Evolutionary conservation across 75 land plant genomes (phyloP), one percentile per base, ranked within the genome.

Genomic region (Picea glauca): DNA sequence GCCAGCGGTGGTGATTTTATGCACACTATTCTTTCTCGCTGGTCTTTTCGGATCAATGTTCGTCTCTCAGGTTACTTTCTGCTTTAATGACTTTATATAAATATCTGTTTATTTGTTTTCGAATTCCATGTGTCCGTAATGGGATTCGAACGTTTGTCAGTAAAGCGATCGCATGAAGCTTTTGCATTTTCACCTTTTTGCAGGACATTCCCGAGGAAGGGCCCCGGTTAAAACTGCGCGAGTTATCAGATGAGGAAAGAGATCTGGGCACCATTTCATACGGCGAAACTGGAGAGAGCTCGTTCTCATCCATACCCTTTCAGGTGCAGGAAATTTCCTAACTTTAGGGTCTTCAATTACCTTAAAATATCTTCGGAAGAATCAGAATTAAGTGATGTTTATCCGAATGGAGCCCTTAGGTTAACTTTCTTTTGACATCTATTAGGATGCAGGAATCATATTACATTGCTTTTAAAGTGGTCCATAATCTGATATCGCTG

Each of bases 251-350:
- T 3, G 83, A 46, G 33, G 85, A 56, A 15, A 78, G 23, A 62
- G 80, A 76, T 31, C 15, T 17, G 60, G 74, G 31, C 13, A 18
- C 11, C 46, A 26, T 82, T 80, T 75, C 80, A 21, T 75, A 58
- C 35, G 92, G 90, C 33, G 79, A 82, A 62, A 78, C 84, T n/a
- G 92, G 92, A n/a, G 92, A 90, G 0, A 63, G 21, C 26, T 76
- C 60, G 23, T 12, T 84, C 18, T 23, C 84, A 1, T 33, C 67
- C 1, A 84, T 86, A 58, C 88, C 92, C 14, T 90, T 84, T 70
- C 90, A 90, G 92, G 92, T 50, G 56, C 56, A 50, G 11, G 56
- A 50, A 50, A 1, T 46, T 50, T 50, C 11, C 56, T 50, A 9
- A 9, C 12, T 9, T 50, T 50, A 50, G 56, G 56, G 56, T 50